Percentiles rank a stretch among this genome's conserved stretches.
phyloP scores from a whole-genome alignment of 176 grass and related monocot species.

The maize (Zea mays) region Zm-B73-REFERENCE-NAM-5.0 NC_050102.1:137987501-137988000 shows the following conservation, averaged over 20 bases:
- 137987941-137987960: no score
- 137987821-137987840: not conserved
- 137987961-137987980: no score
- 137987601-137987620: not conserved
- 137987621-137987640: not conserved
- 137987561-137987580: no score
- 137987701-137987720: no score
- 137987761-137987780: not conserved
- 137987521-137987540: no score
- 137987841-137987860: not conserved
- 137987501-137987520: no score
- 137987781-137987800: no score
- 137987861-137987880: no score
- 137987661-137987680: not conserved
- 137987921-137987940: no score
- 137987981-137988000: no score
- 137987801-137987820: not conserved
- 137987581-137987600: not conserved
- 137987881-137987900: not conserved
- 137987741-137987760: not conserved
- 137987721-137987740: constrained; percentile 38
- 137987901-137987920: not conserved
- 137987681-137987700: not conserved
- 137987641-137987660: fast-evolving
- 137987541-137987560: no score